A percentile compares a stretch with the other conserved stretches of the same genome.
phyloP scores from a whole-genome alignment of 192 early-diverging fungal genomes.

The Geranomyces michiganensis region DNA sequence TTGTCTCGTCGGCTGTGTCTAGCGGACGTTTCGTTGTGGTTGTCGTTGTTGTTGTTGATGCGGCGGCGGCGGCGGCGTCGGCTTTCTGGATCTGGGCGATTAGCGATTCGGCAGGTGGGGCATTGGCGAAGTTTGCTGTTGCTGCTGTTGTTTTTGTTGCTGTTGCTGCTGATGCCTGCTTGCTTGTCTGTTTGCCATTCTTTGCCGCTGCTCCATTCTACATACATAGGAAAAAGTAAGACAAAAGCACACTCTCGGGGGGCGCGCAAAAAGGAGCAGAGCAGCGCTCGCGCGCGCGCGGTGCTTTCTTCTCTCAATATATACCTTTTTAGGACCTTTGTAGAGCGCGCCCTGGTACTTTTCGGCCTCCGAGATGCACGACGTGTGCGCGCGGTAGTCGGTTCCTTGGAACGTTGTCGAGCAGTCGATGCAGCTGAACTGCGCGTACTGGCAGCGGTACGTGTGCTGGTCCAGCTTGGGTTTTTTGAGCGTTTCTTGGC shows the following conservation, averaged over 20 bases:
- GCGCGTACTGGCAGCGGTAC: conserved; percentile 78
- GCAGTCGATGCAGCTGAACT: conserved; percentile 93
- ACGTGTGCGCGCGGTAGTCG: conserved; percentile 79
- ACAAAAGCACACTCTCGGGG: too few relatives aligned
- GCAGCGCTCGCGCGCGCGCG: too few relatives aligned
- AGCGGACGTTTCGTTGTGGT: background rate
- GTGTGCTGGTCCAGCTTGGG: conserved; percentile 85
- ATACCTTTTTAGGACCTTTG: conserved; percentile 67
- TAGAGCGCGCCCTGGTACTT: conserved; percentile 90
- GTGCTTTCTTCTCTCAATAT: conserved; percentile 29
- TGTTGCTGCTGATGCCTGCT: conserved; percentile 18
- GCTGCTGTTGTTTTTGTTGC: conserved; percentile 27
- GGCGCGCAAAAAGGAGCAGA: background rate
- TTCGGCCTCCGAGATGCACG: conserved; percentile 91
- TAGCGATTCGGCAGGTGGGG: conserved; percentile 39
- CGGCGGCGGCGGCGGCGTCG: conserved; percentile 6
- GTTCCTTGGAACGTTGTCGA: conserved; percentile 77
- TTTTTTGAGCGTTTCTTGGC: conserved; percentile 89
- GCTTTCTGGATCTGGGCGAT: conserved; percentile 44
- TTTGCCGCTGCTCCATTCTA: conserved; percentile 2
- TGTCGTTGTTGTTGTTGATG: background rate
- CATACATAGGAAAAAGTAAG: background rate
- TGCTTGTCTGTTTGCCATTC: background rate
- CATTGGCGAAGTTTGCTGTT: conserved; percentile 36
- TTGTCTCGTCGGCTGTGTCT: conserved; percentile 16